phyloP scores from a whole-genome alignment of 805 yeast genomes.

The Saccharomycopsis malanga region DNA sequence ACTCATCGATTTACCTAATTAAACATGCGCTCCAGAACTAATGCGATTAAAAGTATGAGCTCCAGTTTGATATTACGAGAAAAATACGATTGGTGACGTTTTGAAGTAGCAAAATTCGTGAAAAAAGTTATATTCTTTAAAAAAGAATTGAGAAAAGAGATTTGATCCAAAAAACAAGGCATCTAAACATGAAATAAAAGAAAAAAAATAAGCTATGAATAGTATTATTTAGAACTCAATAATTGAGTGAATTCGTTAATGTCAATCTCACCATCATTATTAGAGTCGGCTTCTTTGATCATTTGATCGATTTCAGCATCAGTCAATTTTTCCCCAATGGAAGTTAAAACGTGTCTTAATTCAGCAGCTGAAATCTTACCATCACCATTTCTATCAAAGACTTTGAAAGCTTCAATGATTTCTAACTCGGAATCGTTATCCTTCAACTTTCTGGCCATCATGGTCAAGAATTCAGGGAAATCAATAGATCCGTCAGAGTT shows the following conservation, averaged over 20 bases:
- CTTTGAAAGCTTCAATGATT: slow-evolving; percentile 95
- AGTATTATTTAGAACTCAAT: slow-evolving; percentile 57
- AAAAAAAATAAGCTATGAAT: not conserved
- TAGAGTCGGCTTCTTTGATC: slow-evolving; percentile 92
- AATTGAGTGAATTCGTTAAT: slow-evolving; percentile 94
- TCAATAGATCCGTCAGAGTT: slow-evolving; percentile 90
- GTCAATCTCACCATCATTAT: slow-evolving; percentile 95
- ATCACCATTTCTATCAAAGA: slow-evolving; percentile 90
- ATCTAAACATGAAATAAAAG: not conserved
- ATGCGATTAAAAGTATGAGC: too few species aligned
- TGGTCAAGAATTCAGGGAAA: slow-evolving; percentile 73
- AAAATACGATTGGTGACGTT: too few species aligned
- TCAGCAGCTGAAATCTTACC: slow-evolving; percentile 96
- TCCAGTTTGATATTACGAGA: too few species aligned
- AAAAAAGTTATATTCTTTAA: not conserved
- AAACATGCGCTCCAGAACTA: too few species aligned
- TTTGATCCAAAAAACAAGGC: not conserved
- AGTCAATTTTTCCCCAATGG: slow-evolving; percentile 93
- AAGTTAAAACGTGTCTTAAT: slow-evolving; percentile 91
- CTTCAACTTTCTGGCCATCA: slow-evolving; percentile 90
- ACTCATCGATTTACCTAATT: too few species aligned
- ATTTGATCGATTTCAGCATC: slow-evolving; percentile 97
- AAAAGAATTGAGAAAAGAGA: too few species aligned
- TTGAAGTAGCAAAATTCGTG: not conserved
- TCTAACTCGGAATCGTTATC: slow-evolving; percentile 97